Base-by-base conservation (phyloP, 164 flowering plant genomes). In the Liquidambar formosana region DNA sequence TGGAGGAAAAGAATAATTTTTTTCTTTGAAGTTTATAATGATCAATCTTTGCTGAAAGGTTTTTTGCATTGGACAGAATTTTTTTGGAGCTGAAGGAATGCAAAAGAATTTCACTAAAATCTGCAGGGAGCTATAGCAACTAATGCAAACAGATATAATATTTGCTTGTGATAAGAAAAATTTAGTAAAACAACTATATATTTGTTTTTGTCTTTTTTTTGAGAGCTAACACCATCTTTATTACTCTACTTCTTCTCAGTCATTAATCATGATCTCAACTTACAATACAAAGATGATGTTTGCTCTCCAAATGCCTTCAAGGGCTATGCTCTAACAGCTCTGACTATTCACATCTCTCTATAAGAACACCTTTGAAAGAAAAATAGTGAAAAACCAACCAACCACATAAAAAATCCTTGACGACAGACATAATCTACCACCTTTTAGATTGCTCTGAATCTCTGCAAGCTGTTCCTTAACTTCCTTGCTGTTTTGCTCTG, bases 291-390 rank as follows among this genome's bases (percentile, higher is more conserved):
- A 65, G 71, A 72, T 69, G 76, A 75, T 54, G 48, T 61, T 69
- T 67, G 72, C 59, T 77, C 57, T 46, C 68, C 57, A 64, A 38
- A 67, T 41, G 27, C 57, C 69, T 63, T 58, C 41, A 51, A 62
- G 46, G 60, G 16, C 68, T 22, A 66, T 57, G 33, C 72, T 57
- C 58, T 65, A 56, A 5, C 47, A 19, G 63, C 63, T 66, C 49
- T 73, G 68, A 69, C 81, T 80, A 77, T 77, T 73, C 78, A 79
- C 71, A 63, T 62, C 72, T 73, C 68, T 71, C 65, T 69, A 47
- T 46, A 48, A 44, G 28, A 79, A 73, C 68, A 69, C 65, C 68
- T 65, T 67, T 72, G 16, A 49, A 65, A 76, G 67, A 64, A 27
- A 65, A 60, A 63, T 33, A 58, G 65, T 52, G 57, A 52, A 65